These are phyloP conservation scores for Penicillium sp. DNA, from an alignment of 2,329 filamentous ascomycete species.

Conservation along the genomic window DNA sequence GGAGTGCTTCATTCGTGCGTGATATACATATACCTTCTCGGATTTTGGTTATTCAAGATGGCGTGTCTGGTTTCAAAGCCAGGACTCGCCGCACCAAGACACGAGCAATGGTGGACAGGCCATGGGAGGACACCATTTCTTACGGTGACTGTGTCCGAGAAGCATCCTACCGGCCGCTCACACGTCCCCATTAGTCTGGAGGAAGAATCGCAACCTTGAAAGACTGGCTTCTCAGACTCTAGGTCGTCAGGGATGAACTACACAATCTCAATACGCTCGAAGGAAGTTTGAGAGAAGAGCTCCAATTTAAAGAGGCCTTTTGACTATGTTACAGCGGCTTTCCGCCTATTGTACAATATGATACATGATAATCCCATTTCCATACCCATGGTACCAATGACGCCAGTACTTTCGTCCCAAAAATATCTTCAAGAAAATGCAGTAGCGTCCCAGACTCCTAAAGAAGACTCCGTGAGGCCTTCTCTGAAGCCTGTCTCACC, in stretches of 20 bases:
- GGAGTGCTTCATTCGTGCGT: not conserved
- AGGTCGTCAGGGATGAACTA: not conserved
- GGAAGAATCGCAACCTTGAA: not conserved
- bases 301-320: conserved; percentile 17
- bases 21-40: not conserved
- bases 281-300: conserved; percentile 31
- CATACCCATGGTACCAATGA: conserved; percentile 6
- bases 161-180: not conserved
- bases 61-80: not conserved
- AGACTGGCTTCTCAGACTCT: not conserved
- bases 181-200: not conserved
- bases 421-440: not conserved
- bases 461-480: conserved; percentile 24
- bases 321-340: conserved; percentile 18
- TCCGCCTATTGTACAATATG: conserved; percentile 25
- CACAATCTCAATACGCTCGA: not conserved
- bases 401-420: conserved; percentile 1
- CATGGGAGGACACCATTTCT: not conserved
- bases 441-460: not conserved
- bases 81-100: not conserved
- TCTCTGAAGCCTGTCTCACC: conserved; percentile 47
- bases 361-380: conserved; percentile 18
- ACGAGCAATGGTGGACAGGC: not conserved
- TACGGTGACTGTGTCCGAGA: not conserved
- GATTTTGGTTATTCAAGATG: not conserved